A percentile compares a stretch with the other conserved stretches of the same genome.
Conservation (phyloP, 1,284 basidiomycete genomes). For the Malassezia equina region DNA sequence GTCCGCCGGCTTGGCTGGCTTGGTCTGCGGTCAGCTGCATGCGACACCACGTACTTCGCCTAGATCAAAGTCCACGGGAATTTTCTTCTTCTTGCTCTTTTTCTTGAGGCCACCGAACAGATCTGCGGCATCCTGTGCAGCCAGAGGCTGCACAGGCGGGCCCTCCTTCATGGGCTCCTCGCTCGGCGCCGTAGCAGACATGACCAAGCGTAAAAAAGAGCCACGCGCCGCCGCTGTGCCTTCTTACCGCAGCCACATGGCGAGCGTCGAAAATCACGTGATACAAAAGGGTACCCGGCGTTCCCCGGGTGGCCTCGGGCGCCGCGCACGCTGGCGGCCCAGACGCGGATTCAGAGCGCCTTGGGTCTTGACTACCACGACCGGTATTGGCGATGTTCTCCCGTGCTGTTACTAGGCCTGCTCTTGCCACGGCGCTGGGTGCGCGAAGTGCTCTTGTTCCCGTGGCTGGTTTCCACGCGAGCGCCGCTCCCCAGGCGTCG, state of each 20-base stretch:
- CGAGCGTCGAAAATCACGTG: conserved; percentile 5
- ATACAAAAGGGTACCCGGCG: conserved; percentile 8
- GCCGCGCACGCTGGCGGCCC: conserved; percentile 11
- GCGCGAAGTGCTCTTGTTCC: conserved; percentile 20
- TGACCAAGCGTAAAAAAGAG: conserved; percentile 7
- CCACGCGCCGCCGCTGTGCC: conserved; percentile 16
- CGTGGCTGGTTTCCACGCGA: conserved; percentile 41
- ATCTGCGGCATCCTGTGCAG: conserved; percentile 60
- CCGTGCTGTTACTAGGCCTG: conserved; percentile 18
- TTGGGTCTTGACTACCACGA: conserved; percentile 15
- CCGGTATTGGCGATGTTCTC: conserved; percentile 13
- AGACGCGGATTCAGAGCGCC: not conserved
- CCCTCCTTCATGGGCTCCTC: conserved; percentile 16
- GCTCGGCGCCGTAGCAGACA: conserved; percentile 16
- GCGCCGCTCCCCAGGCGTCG: conserved; percentile 79
- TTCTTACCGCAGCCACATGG: conserved; percentile 29
- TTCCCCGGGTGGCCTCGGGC: conserved; percentile 14
- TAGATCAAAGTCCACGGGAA: conserved; percentile 66
- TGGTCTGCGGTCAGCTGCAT: not conserved
- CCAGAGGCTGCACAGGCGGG: conserved; percentile 7
- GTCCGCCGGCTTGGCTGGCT: conserved; percentile 1
- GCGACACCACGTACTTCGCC: conserved; percentile 40
- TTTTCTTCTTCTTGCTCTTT: conserved; percentile 78
- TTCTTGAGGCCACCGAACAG: conserved; percentile 83
- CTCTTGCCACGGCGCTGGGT: conserved; percentile 11